Evolutionary conservation across 23 red algal genomes (phyloP).

Genomic region (Gracilaria caudata): DNA sequence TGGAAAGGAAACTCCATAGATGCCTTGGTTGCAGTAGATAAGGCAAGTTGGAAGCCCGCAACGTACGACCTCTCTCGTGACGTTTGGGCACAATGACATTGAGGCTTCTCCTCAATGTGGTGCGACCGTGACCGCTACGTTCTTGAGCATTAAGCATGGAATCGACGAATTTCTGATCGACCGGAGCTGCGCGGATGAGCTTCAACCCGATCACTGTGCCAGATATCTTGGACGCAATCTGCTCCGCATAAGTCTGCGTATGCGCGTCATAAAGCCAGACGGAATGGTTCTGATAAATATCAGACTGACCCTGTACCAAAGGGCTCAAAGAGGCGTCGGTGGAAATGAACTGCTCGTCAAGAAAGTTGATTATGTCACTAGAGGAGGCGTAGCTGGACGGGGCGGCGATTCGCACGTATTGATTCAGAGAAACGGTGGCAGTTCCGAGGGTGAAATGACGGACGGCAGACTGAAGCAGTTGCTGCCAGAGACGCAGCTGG

Average conservation of each 20-base stretch:
- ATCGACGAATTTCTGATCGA: slow-evolving; percentile 54
- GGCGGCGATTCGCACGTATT: slow-evolving; percentile 54
- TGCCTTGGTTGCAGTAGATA: slow-evolving; percentile 11
- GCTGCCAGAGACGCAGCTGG: slow-evolving; percentile 1
- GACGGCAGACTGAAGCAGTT: not conserved
- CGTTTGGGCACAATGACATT: slow-evolving; percentile 33
- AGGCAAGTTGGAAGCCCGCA: slow-evolving; percentile 51
- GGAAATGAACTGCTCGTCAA: not conserved
- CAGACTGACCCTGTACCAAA: slow-evolving; percentile 56
- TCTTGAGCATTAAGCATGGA: slow-evolving; percentile 31
- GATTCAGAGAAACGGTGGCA: slow-evolving; percentile 11
- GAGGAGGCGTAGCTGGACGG: slow-evolving; percentile 44
- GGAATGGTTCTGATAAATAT: slow-evolving; percentile 69
- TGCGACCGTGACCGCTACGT: not conserved
- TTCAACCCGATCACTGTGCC: slow-evolving; percentile 51
- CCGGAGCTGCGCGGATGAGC: slow-evolving; percentile 50
- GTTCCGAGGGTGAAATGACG: not conserved
- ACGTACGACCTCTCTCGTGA: slow-evolving; percentile 54
- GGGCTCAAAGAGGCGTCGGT: not conserved
- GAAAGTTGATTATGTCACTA: slow-evolving; percentile 42
- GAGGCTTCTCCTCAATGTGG: slow-evolving; percentile 40
- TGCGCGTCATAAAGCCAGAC: slow-evolving; percentile 58
- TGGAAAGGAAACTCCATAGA: slow-evolving; percentile 63
- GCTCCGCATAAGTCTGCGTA: slow-evolving; percentile 9
- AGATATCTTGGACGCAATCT: slow-evolving; percentile 40